These are phyloP conservation scores for Candida pseudoviswanathii DNA, from an alignment of 1,139 yeast genomes.

Conservation along the genomic window DNA sequence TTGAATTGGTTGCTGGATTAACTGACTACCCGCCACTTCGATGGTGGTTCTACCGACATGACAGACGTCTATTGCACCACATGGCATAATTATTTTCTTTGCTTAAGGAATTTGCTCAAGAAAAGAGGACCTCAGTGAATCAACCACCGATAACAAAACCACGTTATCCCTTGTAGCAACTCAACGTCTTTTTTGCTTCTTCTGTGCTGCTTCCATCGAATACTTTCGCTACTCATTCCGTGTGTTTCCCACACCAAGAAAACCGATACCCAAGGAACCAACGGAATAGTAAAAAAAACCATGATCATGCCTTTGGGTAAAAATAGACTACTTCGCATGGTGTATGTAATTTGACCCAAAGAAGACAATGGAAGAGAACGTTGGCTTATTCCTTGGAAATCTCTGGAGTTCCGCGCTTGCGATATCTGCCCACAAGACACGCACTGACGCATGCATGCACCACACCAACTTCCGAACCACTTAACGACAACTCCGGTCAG, in stretches of 20 bases:
- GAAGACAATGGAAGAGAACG: not conserved
- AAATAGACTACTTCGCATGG: not conserved
- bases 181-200: not conserved
- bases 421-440: not conserved
- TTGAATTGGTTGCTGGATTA: too few relatives aligned
- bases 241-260: not conserved
- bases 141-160: not conserved
- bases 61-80: too few relatives aligned
- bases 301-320: not conserved
- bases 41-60: too few relatives aligned
- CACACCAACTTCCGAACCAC: not conserved
- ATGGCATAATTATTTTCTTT: too few relatives aligned
- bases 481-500: not conserved
- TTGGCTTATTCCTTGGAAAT: too few relatives aligned
- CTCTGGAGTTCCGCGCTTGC: not conserved
- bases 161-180: not conserved
- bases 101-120: too few relatives aligned
- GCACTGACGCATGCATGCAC: too few relatives aligned
- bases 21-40: too few relatives aligned
- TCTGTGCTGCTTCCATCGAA: not conserved
- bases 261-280: not conserved
- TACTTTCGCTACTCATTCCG: too few relatives aligned
- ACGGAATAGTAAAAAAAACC: slow-evolving; percentile 2
- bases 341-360: not conserved
- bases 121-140: not conserved